Percentiles rank a stretch among this genome's conserved stretches.
Evolutionary conservation across 139 green algal genomes (phyloP).

Genomic region (Pleodorina starrii): DNA sequence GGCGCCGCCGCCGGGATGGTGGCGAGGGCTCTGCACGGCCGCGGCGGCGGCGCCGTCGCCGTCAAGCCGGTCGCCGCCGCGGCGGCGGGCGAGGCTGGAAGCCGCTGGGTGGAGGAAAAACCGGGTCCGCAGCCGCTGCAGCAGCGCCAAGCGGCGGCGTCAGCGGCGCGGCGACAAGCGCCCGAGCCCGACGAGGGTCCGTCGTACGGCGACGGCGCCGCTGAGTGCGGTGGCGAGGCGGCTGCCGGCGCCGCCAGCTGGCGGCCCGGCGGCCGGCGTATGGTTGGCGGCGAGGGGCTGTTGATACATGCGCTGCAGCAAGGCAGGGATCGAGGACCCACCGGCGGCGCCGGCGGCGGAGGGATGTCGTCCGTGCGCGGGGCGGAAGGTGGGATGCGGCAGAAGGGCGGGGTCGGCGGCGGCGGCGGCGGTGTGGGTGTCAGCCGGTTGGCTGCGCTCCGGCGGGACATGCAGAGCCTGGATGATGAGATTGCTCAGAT

Average conservation of each 20-base stretch:
- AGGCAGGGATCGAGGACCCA: background rate
- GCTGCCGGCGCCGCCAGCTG: background rate
- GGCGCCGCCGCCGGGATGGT: no score
- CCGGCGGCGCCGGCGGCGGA: background rate
- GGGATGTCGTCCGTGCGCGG: background rate
- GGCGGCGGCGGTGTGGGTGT: background rate
- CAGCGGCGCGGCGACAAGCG: no score
- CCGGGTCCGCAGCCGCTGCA: no score
- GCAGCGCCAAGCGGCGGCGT: no score
- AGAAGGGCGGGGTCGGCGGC: background rate
- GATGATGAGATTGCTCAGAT: slow-evolving; percentile 52
- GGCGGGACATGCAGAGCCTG: slow-evolving; percentile 45
- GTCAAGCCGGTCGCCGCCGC: background rate
- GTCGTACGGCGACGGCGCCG: no score
- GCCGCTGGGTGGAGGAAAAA: no score
- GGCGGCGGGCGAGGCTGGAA: background rate
- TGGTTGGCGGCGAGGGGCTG: background rate
- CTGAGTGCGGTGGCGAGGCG: background rate
- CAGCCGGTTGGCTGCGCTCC: slow-evolving; percentile 23
- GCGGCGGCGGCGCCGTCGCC: no score
- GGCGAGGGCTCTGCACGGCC: no score
- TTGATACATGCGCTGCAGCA: background rate
- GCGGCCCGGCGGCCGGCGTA: background rate
- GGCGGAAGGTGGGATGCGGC: background rate
- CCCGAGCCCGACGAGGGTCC: no score